These are phyloP conservation scores for Heimioporus retisporus DNA, from an alignment of 1,284 basidiomycete species.

Conservation along the genomic window DNA sequence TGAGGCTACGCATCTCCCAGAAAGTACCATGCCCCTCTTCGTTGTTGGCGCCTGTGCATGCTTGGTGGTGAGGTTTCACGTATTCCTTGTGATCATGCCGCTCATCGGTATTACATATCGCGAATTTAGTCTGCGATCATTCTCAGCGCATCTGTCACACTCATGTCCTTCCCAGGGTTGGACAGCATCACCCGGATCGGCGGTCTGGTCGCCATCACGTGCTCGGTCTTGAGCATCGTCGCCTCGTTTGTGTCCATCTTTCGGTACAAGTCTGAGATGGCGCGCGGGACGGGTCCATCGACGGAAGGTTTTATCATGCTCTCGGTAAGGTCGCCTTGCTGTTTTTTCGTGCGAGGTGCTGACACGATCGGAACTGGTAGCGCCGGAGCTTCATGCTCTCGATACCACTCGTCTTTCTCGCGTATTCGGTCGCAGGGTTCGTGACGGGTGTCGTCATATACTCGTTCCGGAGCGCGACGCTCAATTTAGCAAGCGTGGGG, in stretches of 20 bases:
- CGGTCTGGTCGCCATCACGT: slow-evolving; percentile 72
- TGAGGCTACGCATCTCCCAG: slow-evolving; percentile 59
- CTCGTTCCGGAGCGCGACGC: slow-evolving; percentile 63
- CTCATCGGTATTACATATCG: slow-evolving; percentile 9
- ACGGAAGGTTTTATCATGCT: slow-evolving; percentile 68
- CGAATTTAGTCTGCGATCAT: slow-evolving; percentile 73
- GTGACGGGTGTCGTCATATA: slow-evolving; percentile 73
- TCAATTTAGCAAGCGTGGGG: slow-evolving; percentile 45
- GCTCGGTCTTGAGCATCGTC: slow-evolving; percentile 74
- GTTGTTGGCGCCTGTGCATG: slow-evolving; percentile 72
- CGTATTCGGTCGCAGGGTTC: slow-evolving; percentile 75
- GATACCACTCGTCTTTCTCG: slow-evolving; percentile 77
- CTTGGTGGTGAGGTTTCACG: slow-evolving; percentile 66
- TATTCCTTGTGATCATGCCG: slow-evolving; percentile 9
- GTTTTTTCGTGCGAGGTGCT: background rate
- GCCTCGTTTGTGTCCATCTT: slow-evolving; percentile 74
- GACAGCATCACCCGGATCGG: slow-evolving; percentile 69
- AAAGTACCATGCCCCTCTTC: slow-evolving; percentile 66
- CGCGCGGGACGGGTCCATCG: slow-evolving; percentile 51
- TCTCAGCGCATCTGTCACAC: slow-evolving; percentile 80
- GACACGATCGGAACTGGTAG: slow-evolving; percentile 43
- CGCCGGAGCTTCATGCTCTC: slow-evolving; percentile 71
- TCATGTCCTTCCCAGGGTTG: slow-evolving; percentile 78
- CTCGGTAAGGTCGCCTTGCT: slow-evolving; percentile 55
- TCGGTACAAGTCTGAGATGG: slow-evolving; percentile 71